Base-by-base conservation (phyloP, 148 eudicot species). In the Amaranthus palmeri region DNA sequence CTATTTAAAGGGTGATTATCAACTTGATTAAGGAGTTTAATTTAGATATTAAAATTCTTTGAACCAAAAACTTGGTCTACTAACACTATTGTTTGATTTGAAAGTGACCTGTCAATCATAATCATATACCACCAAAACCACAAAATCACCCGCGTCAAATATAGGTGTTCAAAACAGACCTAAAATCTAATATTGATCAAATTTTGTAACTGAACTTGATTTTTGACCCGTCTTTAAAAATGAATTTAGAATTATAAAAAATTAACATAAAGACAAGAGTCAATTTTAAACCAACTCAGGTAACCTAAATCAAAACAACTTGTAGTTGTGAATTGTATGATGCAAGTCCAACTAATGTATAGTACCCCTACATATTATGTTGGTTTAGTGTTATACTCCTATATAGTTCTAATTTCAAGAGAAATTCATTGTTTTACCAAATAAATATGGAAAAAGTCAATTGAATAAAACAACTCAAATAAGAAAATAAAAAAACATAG, bases 1-100 rank as follows among this genome's bases (percentile, higher is more conserved):
- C 45, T 68, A 67, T 60, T 75, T 75, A 75, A 60, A 42, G 57
- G 59, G 42, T 43, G 56, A 62, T 67, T 3, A 50, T 56, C 57
- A 46, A 48, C 10, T 15, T 11, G 59, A 75, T 42, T 8, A 2
- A 10, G 8, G 63, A 4, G 8, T 55, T 74, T 66, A 56, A 55
- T 43, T 54, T 3, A 48, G 36, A 55, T 2, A 56, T 66, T 57
- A 14, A 59, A 25, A 64, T 15, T 8, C 47, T 46, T 44, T 4
- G 14, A 57, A 53, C 40, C 40, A 8, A 65, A 74, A 73, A 15
- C 10, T 44, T 55, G 70, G 62, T 74, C 41, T 44, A 25, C 36
- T 9, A 45, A 65, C 36, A 25, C 36, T 25, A 40, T 52, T 61
- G 63, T 55, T 15, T 55, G 6, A 67, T 46, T 67, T 67, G 66